These are phyloP conservation scores for Aureobasidium sp. DNA, from an alignment of 2,329 filamentous ascomycete genomes.

Conservation along the genomic window DNA sequence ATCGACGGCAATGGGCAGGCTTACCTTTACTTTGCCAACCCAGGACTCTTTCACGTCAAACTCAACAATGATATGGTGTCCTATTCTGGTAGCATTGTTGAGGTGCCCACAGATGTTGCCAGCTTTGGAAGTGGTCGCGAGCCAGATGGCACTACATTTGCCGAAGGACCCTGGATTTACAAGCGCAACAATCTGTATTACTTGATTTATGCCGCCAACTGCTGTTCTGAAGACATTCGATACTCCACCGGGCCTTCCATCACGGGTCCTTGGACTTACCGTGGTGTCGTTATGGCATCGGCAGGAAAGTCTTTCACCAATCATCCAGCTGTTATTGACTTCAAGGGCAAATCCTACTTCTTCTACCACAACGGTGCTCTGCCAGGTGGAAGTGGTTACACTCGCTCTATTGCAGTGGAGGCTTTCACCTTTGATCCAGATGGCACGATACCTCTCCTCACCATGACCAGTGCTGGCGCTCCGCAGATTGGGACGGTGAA, in stretches of 20 bases:
- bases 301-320: slow-evolving; percentile 16
- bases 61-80: slow-evolving; percentile 20
- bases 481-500: background rate
- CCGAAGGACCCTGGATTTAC: slow-evolving; percentile 18
- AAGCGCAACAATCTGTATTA: slow-evolving; percentile 18
- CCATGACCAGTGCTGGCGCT: background rate
- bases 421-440: background rate
- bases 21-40: slow-evolving; percentile 20
- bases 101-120: slow-evolving; percentile 9
- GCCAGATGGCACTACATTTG: slow-evolving; percentile 14
- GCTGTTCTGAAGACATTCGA: slow-evolving; percentile 8
- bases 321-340: slow-evolving; percentile 20
- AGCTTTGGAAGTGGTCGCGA: slow-evolving; percentile 5
- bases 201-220: slow-evolving; percentile 20
- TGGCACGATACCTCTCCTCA: background rate
- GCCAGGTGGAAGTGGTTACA: slow-evolving; percentile 14
- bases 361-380: slow-evolving; percentile 20
- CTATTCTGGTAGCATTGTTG: slow-evolving; percentile 6
- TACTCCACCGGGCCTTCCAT: slow-evolving; percentile 18
- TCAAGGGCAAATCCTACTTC: slow-evolving; percentile 20
- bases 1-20: slow-evolving; percentile 19
- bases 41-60: slow-evolving; percentile 16
- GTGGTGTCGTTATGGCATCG: slow-evolving; percentile 20
- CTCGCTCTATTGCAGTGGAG: slow-evolving; percentile 19
- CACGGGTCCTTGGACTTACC: slow-evolving; percentile 22